Evolutionary conservation across 2,329 filamentous ascomycete genomes (phyloP), one percentile per base, ranked within the genome.

Genomic region (Stagonosporopsis chrysanthemi): DNA sequence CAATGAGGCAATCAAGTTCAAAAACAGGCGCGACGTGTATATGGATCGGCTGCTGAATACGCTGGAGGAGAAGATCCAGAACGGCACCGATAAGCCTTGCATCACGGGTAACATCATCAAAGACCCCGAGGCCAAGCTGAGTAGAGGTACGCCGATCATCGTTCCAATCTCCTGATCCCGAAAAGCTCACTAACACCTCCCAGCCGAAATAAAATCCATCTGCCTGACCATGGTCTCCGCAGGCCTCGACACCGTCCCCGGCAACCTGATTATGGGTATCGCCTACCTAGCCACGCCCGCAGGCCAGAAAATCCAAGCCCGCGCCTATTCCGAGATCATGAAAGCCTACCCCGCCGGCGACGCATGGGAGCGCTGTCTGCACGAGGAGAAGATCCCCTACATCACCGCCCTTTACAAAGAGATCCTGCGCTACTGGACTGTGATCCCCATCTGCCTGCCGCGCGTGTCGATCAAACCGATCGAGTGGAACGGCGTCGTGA

Each of bases 171-270:
- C 19, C 19, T 19, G 19, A 19, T 19, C 19, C 19, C 3, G 19
- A 19, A 19, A 19, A 19, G 19, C 19, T 3, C 19, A 49, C 61
- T 67, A 41, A 68, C 56, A 43, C 2, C 17, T 71, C 24, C 19
- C 24, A 90, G 88, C 85, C 12, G 91, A 93, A 74, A 82, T 93
- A 46, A 91, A 90, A 75, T 90, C 89, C 2, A 91, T 95, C 64
- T 91, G 90, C 71, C 77, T 95, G 23, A 92, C 90, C 23, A 92
- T 94, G 85, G 88, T 94, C 0, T 90, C 88, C 1, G 91, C 90
- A 0, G 91, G 91, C 17, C 84, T 94, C 15, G 91, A 95, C 71
- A 95, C 91, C 0, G 88, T 95, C 1, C 89, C 91, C 0, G 89
- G 87, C 11, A 93, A 92, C 60, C 77, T 94, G 9, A 88, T 92